Base-by-base conservation (phyloP, 192 early-diverging fungal species). In the Backusella tuberculispora region DNA sequence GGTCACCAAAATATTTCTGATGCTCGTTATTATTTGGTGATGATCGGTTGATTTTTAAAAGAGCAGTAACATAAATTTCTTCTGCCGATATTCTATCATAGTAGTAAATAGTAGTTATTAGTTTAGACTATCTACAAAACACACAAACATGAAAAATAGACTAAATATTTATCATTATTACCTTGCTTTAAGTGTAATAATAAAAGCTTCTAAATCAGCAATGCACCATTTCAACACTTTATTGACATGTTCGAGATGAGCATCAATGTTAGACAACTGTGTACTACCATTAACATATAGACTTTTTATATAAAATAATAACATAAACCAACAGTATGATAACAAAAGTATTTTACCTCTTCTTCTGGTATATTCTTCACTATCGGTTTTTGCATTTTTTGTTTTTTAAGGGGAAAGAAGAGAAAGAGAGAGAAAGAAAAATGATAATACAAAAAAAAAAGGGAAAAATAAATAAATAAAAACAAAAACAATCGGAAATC, bases 141-240 rank as follows among this genome's bases (percentile, higher is more conserved):
- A 38, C 24, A 43, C 38, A 3, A 43, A n/a, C 7, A n/a, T n/a
- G n/a, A n/a, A n/a, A n/a, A n/a, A n/a, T n/a, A n/a, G n/a, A n/a
- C n/a, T n/a, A n/a, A n/a, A n/a, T n/a, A n/a, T n/a, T n/a, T n/a
- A n/a, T 13, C 6, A 9, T 47, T 8, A 21, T 3, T 69, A 73
- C 72, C 72, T 60, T 44, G 72, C 38, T 65, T 46, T 73, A 17
- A 73, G 29, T 1, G 60, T 65, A 13, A 29, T 4, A 40, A 65
- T 73, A 46, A 73, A 64, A 1, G 29, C 13, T 15, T 73, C 72
- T 44, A 73, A 46, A 37, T 73, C 72, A 46, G 19, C 17, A 8
- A 73, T 73, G 29, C 21, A 65, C 63, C 56, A 65, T 64, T 73
- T 73, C 19, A 73, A 45, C 21, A 65, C 56, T 65, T 65, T 73